phyloP scores from a whole-genome alignment of 768 basidiomycete species.

The Lentinula boryana region DNA sequence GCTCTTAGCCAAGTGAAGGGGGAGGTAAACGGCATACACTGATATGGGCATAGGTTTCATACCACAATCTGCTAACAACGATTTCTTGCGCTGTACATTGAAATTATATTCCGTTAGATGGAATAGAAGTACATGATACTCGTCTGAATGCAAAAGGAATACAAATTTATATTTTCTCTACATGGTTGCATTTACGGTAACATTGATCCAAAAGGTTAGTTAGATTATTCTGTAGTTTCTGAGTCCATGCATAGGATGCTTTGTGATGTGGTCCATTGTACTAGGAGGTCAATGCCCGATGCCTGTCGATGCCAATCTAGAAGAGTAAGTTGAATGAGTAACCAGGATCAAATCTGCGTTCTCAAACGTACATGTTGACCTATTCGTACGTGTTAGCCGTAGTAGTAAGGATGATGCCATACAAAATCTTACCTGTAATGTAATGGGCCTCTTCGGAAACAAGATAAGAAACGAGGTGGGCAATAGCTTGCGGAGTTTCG shows the following conservation, averaged over 20 bases:
- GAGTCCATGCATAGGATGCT: not conserved
- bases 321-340: not conserved
- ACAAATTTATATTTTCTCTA: too few relatives aligned
- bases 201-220: too few relatives aligned
- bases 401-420: not conserved
- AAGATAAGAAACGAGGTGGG: slow-evolving; percentile 25
- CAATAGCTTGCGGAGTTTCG: slow-evolving; percentile 18
- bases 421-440: slow-evolving; percentile 17
- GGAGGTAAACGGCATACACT: not conserved
- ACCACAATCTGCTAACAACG: not conserved
- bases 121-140: not conserved
- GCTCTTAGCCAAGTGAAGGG: slow-evolving; percentile 60
- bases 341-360: not conserved
- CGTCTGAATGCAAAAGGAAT: too few relatives aligned
- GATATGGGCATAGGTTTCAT: not conserved
- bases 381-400: not conserved
- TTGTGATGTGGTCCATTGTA: not conserved
- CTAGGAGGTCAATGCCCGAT: not conserved
- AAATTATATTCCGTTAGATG: not conserved
- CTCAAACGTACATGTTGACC: not conserved
- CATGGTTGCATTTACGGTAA: too few relatives aligned
- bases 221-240: too few relatives aligned
- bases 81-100: not conserved
- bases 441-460: slow-evolving; percentile 22
- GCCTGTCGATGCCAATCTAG: not conserved